A percentile compares a stretch with the other conserved stretches of the same genome.
These are phyloP conservation scores for Lactarius quietus DNA, from an alignment of 768 basidiomycete genomes.

Conservation along the genomic window DNA sequence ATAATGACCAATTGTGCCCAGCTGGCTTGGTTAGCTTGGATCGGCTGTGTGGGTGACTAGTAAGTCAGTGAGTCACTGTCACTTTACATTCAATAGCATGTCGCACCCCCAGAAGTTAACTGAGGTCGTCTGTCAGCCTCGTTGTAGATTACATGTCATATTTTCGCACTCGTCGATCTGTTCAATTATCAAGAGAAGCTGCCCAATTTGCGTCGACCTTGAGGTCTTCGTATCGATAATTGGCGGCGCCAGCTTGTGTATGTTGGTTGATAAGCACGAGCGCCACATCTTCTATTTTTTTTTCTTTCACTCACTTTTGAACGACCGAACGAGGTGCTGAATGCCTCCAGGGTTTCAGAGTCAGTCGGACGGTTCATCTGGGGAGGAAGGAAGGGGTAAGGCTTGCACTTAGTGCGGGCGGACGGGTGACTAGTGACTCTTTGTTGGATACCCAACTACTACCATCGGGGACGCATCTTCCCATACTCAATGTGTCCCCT, in stretches of 20 bases:
- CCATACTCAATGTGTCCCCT: conserved; percentile 7
- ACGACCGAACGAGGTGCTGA: not conserved
- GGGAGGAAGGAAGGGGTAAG: not conserved
- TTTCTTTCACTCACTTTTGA: not conserved
- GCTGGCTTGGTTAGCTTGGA: not conserved
- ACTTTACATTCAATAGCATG: conserved; percentile 10
- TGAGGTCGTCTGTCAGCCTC: conserved; percentile 19
- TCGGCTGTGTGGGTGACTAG: conserved; percentile 1
- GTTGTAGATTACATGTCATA: conserved; percentile 25
- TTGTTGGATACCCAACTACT: conserved; percentile 1
- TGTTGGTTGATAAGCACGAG: conserved; percentile 1
- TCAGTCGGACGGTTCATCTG: not conserved
- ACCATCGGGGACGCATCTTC: conserved; percentile 12
- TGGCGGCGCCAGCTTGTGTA: conserved; percentile 1
- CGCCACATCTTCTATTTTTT: not conserved
- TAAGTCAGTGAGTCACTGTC: conserved; percentile 20
- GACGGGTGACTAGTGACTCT: not conserved
- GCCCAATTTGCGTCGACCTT: conserved; percentile 12
- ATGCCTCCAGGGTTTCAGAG: not conserved
- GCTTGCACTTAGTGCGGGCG: conserved; percentile 17
- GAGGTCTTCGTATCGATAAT: conserved; percentile 12
- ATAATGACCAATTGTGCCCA: not conserved
- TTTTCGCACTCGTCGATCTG: conserved; percentile 20
- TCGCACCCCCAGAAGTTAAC: conserved; percentile 18
- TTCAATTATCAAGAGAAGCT: conserved; percentile 18